Percentiles rank a stretch among this genome's conserved stretches.
Conservation (phyloP, 306 rosid species). For the Cicer cuneatum region DNA sequence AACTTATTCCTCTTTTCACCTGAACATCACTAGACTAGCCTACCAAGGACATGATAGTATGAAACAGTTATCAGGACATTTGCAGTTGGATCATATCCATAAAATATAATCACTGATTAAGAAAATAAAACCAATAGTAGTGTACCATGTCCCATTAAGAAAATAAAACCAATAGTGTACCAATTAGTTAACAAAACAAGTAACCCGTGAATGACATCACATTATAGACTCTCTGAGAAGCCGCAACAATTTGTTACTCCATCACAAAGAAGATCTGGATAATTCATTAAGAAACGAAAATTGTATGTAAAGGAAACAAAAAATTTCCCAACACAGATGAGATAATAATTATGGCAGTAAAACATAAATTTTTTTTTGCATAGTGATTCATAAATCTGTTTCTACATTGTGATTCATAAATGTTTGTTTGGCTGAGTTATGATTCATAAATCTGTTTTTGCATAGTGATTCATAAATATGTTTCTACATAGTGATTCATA, state of each 20-base stretch:
- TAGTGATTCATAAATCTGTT: too few relatives aligned
- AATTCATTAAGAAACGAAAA: too few relatives aligned
- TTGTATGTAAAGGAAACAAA: constrained; percentile 27
- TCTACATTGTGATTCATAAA: too few relatives aligned
- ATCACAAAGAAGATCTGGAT: constrained; percentile 1
- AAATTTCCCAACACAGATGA: too few relatives aligned
- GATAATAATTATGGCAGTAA: too few relatives aligned
- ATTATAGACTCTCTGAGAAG: constrained; percentile 26
- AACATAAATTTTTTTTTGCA: too few relatives aligned
- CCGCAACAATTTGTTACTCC: constrained; percentile 22
- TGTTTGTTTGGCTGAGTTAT: too few relatives aligned
- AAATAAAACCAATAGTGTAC: too few relatives aligned
- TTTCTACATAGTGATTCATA: too few relatives aligned
- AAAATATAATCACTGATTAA: constrained; percentile 7
- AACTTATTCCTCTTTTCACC: not conserved
- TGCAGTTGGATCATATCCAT: constrained; percentile 26
- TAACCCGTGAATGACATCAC: constrained; percentile 22
- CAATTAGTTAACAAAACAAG: constrained; percentile 5
- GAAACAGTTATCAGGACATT: constrained; percentile 18
- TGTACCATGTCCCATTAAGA: too few relatives aligned
- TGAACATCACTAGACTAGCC: constrained; percentile 2
- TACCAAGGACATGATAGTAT: constrained; percentile 10
- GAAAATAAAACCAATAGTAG: not conserved
- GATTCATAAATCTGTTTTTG: too few relatives aligned
- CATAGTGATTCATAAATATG: too few relatives aligned